Evolutionary conservation across 768 basidiomycete genomes (phyloP).

Genomic region (Boletellus ananiceps): DNA sequence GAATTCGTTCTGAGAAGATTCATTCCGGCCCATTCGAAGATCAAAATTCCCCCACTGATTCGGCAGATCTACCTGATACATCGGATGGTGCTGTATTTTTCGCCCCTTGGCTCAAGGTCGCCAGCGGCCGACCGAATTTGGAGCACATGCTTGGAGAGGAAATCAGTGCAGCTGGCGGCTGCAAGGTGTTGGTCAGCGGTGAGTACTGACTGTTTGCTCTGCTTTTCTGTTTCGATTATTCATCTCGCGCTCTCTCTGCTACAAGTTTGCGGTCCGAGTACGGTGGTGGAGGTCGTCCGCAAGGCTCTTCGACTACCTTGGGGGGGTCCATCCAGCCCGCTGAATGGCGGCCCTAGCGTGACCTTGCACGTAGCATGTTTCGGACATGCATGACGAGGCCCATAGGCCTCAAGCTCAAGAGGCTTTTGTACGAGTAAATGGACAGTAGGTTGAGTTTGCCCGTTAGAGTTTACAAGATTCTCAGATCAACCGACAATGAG

Average conservation of each 20-base stretch:
- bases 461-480: too few relatives aligned
- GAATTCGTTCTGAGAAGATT: background rate
- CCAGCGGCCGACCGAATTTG: conserved; percentile 36
- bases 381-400: too few relatives aligned
- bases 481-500: too few relatives aligned
- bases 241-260: background rate
- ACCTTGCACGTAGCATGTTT: conserved; percentile 23
- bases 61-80: background rate
- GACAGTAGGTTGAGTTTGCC: too few relatives aligned
- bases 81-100: background rate
- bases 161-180: conserved; percentile 23
- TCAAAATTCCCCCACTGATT: too few relatives aligned
- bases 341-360: conserved; percentile 33
- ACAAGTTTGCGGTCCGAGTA: conserved; percentile 43
- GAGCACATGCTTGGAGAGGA: conserved; percentile 33
- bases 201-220: background rate
- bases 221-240: too few relatives aligned
- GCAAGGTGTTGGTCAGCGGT: conserved; percentile 43
- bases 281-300: conserved; percentile 34
- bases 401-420: too few relatives aligned
- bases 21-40: too few relatives aligned
- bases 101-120: too few relatives aligned
- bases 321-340: conserved; percentile 6
- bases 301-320: conserved; percentile 34
- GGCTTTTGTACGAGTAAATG: too few relatives aligned